phyloP scores from a whole-genome alignment of 108 stramenopile genomes.

The Skeletonema menzelii region DNA sequence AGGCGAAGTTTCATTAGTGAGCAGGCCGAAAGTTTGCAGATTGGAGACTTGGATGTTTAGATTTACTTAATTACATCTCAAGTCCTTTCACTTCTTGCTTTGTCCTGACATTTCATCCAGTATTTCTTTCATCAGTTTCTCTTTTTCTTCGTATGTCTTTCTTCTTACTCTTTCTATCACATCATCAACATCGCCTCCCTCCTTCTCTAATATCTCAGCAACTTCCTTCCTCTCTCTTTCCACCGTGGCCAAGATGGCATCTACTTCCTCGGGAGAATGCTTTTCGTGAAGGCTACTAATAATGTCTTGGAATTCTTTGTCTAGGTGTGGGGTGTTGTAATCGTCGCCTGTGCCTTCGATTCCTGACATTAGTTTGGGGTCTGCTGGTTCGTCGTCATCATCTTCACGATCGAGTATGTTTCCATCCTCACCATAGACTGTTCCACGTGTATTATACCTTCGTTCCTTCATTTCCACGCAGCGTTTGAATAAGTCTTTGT shows the following conservation, averaged over 20 bases:
- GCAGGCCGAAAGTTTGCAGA: slow-evolving; percentile 70
- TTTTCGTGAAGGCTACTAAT: slow-evolving; percentile 57
- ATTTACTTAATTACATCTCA: neutral
- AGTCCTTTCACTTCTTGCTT: neutral
- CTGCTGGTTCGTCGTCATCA: slow-evolving; percentile 28
- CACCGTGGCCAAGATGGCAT: slow-evolving; percentile 74
- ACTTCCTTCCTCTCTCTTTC: slow-evolving; percentile 74
- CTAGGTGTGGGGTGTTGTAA: slow-evolving; percentile 56
- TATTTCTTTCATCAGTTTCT: slow-evolving; percentile 58
- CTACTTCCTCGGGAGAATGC: slow-evolving; percentile 71
- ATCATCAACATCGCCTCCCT: slow-evolving; percentile 81
- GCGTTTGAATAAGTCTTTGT: slow-evolving; percentile 60
- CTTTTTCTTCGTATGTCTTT: slow-evolving; percentile 65
- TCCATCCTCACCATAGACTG: slow-evolving; percentile 17
- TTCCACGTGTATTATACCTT: slow-evolving; percentile 25
- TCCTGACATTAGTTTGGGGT: slow-evolving; percentile 13
- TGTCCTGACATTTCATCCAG: slow-evolving; percentile 13
- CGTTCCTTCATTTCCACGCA: slow-evolving; percentile 56
- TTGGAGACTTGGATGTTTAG: slow-evolving; percentile 89
- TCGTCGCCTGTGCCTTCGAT: slow-evolving; percentile 24
- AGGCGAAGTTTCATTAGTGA: slow-evolving; percentile 83
- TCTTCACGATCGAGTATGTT: slow-evolving; percentile 46
- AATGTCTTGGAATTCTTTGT: slow-evolving; percentile 52
- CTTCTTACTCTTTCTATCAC: slow-evolving; percentile 57
- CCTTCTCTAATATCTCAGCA: slow-evolving; percentile 67